phyloP scores from a whole-genome alignment of 345 rosid species.

The Brassica cretica region DNA sequence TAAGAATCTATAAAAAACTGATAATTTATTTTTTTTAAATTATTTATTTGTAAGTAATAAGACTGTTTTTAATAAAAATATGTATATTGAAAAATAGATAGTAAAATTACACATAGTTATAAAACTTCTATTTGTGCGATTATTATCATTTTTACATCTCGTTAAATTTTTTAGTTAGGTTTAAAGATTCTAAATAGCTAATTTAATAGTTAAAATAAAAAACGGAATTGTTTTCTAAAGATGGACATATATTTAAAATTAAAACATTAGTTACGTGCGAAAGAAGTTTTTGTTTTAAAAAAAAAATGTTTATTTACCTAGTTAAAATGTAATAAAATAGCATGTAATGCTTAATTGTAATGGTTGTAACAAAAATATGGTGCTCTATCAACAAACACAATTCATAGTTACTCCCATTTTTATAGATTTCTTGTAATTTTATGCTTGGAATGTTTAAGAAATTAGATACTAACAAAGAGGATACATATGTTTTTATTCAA shows the following conservation, averaged over 20 bases:
- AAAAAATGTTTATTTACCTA: background rate
- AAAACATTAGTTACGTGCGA: background rate
- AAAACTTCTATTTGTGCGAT: background rate
- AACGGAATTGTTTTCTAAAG: background rate
- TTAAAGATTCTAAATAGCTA: background rate
- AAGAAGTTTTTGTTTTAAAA: background rate
- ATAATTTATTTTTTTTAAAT: too few relatives aligned
- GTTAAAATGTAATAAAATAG: background rate
- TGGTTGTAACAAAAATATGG: background rate
- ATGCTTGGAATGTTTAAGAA: background rate
- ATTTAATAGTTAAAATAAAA: background rate
- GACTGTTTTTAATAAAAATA: too few relatives aligned
- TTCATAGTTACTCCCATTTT: background rate
- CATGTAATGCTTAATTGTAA: background rate
- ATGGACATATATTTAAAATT: background rate
- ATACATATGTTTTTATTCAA: background rate
- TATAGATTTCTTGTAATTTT: background rate
- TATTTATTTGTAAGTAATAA: background rate
- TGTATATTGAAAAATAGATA: background rate
- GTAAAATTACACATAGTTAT: background rate
- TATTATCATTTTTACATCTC: background rate
- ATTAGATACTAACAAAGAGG: background rate
- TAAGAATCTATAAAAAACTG: background rate
- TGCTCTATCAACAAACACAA: background rate
- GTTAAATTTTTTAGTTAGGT: background rate